Evolutionary conservation across 2,329 filamentous ascomycete genomes (phyloP), one percentile per base, ranked within the genome.

Genomic region (Neofusicoccum ribis): DNA sequence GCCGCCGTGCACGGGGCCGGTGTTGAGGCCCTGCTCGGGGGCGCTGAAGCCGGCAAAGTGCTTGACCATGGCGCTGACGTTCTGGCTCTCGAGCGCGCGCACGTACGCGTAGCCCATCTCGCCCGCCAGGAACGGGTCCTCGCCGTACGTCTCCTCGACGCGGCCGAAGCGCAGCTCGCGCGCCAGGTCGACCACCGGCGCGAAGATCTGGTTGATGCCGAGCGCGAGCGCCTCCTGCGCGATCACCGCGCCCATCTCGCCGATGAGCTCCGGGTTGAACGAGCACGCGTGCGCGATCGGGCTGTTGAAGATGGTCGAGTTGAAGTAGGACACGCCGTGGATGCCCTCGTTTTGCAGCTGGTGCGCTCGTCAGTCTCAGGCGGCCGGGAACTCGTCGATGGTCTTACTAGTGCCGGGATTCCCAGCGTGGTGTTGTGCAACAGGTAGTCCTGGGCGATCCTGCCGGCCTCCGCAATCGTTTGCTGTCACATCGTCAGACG

Each of bases 301-400:
- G 1, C 88, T 91, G 76, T 92, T 92, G 80, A 92, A 93, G 66
- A 92, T 90, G 1, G 90, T 92, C 2, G 89, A 89, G 73, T 92
- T 92, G 9, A 65, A 58, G 46, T 59, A 65, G 7, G 51, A 34
- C 14, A 65, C 60, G 1, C 89, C 90, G 71, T 92, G 90, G 50
- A 92, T 89, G 43, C 87, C 89, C 76, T 93, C 90, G 3, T 86
- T 89, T 75, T 92, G 90, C 14, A 56, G 17, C 51, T 64, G 15
- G n/a, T n/a, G 15, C 39, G 11, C 11, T 20, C 5, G 36, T 63
- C 34, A 63, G 60, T 27, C 47, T 14, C 11, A 0, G 3, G 9
- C 2, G 15, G 14, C 14, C 5, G 11, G n/a, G 15, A n/a, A 7
- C 2, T 34, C 20, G 9, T 31, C 2, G 15, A 51, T 37, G 0